Conservation (phyloP, 2,329 filamentous ascomycete species). For the Fusarium sp. region DNA sequence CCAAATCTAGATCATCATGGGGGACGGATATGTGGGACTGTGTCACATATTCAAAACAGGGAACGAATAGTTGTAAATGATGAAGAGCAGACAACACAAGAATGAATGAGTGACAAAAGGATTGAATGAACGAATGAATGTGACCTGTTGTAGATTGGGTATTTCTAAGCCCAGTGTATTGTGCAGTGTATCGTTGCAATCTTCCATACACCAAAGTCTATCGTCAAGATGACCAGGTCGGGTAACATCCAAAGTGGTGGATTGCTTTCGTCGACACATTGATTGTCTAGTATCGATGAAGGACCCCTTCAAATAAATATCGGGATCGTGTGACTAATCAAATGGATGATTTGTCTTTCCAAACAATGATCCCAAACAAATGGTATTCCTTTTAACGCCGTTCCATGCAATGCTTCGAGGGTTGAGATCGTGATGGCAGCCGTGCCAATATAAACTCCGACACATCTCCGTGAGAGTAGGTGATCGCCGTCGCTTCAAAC, state of each 20-base stretch:
- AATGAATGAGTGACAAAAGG: not conserved
- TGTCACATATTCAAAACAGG: slow-evolving; percentile 1
- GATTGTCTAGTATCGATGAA: slow-evolving; percentile 7
- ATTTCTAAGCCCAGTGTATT: slow-evolving; percentile 14
- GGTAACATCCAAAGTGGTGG: not conserved
- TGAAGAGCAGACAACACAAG: slow-evolving; percentile 2
- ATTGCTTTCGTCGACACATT: slow-evolving; percentile 1
- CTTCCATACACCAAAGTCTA: slow-evolving; percentile 6
- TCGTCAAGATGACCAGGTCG: slow-evolving; percentile 15
- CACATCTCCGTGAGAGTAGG: slow-evolving; percentile 9
- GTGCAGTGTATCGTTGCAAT: slow-evolving; percentile 6
- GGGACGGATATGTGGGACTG: slow-evolving; percentile 11
- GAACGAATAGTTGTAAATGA: not conserved
- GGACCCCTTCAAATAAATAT: not conserved
- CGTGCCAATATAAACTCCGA: slow-evolving; percentile 33
- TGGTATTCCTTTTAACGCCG: slow-evolving; percentile 42
- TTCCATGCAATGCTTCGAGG: slow-evolving; percentile 34
- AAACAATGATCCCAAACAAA: slow-evolving; percentile 20
- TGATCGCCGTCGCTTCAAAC: slow-evolving; percentile 26
- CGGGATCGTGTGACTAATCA: slow-evolving; percentile 1
- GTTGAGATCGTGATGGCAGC: slow-evolving; percentile 25
- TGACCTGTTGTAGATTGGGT: slow-evolving; percentile 14
- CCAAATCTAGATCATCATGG: not conserved
- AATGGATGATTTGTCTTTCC: slow-evolving; percentile 7
- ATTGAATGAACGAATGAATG: slow-evolving; percentile 9